Base-by-base conservation (phyloP, 192 early-diverging fungal genomes). In the Podila epicladia region DNA sequence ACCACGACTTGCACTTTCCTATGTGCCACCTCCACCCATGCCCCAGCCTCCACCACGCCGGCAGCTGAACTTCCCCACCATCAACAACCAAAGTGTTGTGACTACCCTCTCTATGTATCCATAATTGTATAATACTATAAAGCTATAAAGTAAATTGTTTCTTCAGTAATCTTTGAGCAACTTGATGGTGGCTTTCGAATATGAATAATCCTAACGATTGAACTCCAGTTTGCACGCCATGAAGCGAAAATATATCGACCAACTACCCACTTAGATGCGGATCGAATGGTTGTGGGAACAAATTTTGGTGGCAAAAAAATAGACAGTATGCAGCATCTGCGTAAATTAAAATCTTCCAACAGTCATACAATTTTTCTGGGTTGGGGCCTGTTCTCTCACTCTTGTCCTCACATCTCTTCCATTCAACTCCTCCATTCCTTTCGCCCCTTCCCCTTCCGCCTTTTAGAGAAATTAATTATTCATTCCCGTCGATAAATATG, bases 31-130 rank as follows among this genome's bases (percentile, higher is more conserved):
- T 53, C 72, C 58, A 58, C 86, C 58, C 68, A 82, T 58, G 71
- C 87, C 63, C 59, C 82, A 58, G 37, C 85, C 53, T 48, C 69
- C 55, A 58, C 83, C 35, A 55, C 71, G 75, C 58, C 75, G 77
- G 26, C 58, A 71, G 1, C 48, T 80, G 9, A 41, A 77, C 68
- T 59, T 88, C 71, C 69, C 85, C 66, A 45, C 83, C 58, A 6
- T 82, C 24, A 41, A 84, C 53, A 69, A 86, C 85, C 35, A 82
- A 65, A 67, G 78, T 65, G 55, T 88, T 75, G 64, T 84, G 73
- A 38, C 85, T 67, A 80, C 84, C 63, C n/a, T 80, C 12, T 51
- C 84, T 62, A 48, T 76, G 80, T 73, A 72, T 66, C 73, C 73
- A 55, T 55, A 55, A 26, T 24, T 55, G 20, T 55, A 24, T 24